Evolutionary conservation across 768 basidiomycete genomes (phyloP).

Genomic region (Strobilomyces confusus): DNA sequence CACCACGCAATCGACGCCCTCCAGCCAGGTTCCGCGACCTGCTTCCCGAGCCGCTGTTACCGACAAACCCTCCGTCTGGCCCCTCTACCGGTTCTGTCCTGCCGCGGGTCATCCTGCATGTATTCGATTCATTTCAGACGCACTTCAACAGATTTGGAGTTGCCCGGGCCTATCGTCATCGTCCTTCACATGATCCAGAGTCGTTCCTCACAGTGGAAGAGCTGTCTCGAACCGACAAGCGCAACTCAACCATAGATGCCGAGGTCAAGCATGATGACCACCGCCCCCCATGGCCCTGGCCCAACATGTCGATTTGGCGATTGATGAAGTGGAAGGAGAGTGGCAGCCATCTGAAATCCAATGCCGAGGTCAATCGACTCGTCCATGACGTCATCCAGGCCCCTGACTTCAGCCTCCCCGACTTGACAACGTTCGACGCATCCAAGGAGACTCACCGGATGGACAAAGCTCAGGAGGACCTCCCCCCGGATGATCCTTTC

Average conservation of each 20-base stretch:
- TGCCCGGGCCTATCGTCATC: not conserved
- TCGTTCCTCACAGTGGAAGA: not conserved
- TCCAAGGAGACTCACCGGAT: too few relatives aligned
- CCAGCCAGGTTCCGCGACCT: not conserved
- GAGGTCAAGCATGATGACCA: not conserved
- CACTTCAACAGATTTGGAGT: not conserved
- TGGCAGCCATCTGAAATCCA: not conserved
- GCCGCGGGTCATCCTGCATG: not conserved
- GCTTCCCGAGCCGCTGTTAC: not conserved
- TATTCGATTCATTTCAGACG: not conserved
- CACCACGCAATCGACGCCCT: not conserved
- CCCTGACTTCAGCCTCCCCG: too few relatives aligned
- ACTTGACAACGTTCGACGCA: too few relatives aligned
- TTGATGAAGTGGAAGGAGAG: not conserved
- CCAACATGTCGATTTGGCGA: not conserved
- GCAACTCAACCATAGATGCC: not conserved
- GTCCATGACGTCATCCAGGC: not conserved
- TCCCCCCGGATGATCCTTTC: too few relatives aligned
- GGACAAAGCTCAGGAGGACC: too few relatives aligned
- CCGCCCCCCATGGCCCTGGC: not conserved
- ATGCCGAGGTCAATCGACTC: not conserved
- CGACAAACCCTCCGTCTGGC: not conserved
- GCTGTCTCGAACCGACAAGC: not conserved
- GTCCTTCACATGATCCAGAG: not conserved
- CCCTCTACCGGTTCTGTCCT: not conserved